Evolutionary conservation across 805 yeast species (phyloP).

Genomic region (Candida berthetii): DNA sequence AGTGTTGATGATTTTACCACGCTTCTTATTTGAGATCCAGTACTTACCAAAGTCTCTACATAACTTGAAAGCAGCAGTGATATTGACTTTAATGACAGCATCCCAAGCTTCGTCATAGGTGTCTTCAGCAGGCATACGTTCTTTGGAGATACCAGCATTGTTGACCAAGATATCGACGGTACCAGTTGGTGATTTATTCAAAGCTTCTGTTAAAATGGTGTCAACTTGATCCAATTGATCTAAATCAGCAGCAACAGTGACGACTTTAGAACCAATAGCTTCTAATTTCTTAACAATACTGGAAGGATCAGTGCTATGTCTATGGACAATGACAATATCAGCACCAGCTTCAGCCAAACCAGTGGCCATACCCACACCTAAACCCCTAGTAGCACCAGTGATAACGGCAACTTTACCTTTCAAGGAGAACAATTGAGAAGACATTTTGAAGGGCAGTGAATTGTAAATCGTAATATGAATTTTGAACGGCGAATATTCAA

Average conservation of each 20-base stretch:
- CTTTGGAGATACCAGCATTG: constrained; percentile 74
- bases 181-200: constrained; percentile 51
- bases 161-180: constrained; percentile 77
- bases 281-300: constrained; percentile 21
- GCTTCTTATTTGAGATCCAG: constrained; percentile 42
- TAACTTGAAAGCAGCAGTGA: constrained; percentile 73
- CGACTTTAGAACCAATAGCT: constrained; percentile 51
- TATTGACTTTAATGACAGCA: constrained; percentile 63
- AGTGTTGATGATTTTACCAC: constrained; percentile 77
- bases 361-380: constrained; percentile 13
- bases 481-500: too few species aligned
- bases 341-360: constrained; percentile 41
- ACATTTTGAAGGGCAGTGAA: too few species aligned
- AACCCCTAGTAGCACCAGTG: constrained; percentile 42
- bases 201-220: constrained; percentile 27
- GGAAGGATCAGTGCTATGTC: constrained; percentile 13
- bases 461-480: too few species aligned
- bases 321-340: constrained; percentile 45
- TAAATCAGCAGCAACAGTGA: constrained; percentile 35
- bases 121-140: constrained; percentile 36
- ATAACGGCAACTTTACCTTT: constrained; percentile 80
- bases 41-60: constrained; percentile 65
- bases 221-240: constrained; percentile 16
- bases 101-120: constrained; percentile 46
- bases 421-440: constrained; percentile 59